Conservation (phyloP, 2,329 filamentous ascomycete species). For the Claviceps africana region DNA sequence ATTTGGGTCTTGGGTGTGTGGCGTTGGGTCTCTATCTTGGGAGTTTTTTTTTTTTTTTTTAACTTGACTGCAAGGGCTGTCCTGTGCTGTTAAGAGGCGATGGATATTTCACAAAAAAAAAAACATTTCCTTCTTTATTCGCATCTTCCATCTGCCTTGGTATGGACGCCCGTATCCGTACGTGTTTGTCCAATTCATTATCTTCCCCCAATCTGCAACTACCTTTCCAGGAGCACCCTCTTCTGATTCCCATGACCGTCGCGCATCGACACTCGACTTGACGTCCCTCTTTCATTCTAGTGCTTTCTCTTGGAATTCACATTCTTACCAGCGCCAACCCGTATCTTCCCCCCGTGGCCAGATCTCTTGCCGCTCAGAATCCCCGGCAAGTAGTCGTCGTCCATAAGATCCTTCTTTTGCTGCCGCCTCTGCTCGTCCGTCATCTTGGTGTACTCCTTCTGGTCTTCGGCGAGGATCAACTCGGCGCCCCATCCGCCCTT, state of each 20-base stretch:
- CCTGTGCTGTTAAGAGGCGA: too few species aligned
- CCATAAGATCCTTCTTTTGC: conserved; percentile 76
- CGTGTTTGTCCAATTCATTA: too few species aligned
- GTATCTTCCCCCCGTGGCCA: conserved; percentile 51
- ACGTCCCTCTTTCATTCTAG: conserved; percentile 6
- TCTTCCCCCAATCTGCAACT: too few species aligned
- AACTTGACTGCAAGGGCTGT: background rate
- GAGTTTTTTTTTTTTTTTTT: too few species aligned
- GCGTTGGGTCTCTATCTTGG: too few species aligned
- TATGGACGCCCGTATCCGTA: too few species aligned
- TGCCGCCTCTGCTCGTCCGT: conserved; percentile 48
- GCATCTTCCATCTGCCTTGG: too few species aligned
- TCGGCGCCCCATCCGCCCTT: conserved; percentile 76
- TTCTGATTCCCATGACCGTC: background rate
- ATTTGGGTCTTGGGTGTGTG: too few species aligned
- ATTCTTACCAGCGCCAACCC: conserved; percentile 72
- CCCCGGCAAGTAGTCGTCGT: conserved; percentile 78
- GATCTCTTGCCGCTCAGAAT: conserved; percentile 69
- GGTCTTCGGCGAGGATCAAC: conserved; percentile 81
- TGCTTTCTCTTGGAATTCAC: conserved; percentile 66
- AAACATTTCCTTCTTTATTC: too few species aligned
- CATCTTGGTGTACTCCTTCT: conserved; percentile 74
- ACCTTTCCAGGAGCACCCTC: too few species aligned
- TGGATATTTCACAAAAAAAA: too few species aligned
- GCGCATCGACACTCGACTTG: background rate